Base-by-base conservation (phyloP, 352 stramenopile genomes). In the Globisporangium acanthophoron region DNA sequence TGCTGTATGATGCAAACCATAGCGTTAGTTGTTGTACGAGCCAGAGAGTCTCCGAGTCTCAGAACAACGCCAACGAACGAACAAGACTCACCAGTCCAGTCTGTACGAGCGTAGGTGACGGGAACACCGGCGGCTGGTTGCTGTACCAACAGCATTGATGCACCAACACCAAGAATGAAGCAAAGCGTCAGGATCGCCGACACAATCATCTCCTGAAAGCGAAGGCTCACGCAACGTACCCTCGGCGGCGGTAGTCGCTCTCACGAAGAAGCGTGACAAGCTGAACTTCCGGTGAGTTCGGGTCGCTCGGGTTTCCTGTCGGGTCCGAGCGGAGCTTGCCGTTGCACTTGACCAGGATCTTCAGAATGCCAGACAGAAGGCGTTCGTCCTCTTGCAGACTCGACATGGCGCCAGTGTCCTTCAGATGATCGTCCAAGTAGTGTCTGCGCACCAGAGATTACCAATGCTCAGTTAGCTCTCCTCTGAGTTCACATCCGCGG, bases 281-380 rank as follows among this genome's bases (percentile, higher is more conserved):
- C 57, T 89, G 73, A 37, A 79, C 73, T 62, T 91, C 84, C 6
- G 81, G 81, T 0, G 79, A 85, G 45, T 78, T 62, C 16, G 76
- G 73, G 39, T 90, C 79, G 40, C 61, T 85, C n/a, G 69, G 66
- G 29, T 76, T 74, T 0, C 67, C 66, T 24, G 70, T 78, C 5
- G 59, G 50, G 15, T 87, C 76, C 2, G 80, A 87, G 18, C 78
- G 74, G 9, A 91, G 65, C 54, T 83, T 81, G 27, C 84, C 84
- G n/a, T 94, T 90, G 67, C 74, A 89, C 59, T 88, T 91, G 35
- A 92, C 73, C 45, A 94, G 49, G 5, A 94, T 69, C 55, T 67
- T 71, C 43, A 94, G 56, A n/a, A 94, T 65, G 16, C 81, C 75
- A 27, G 88, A 54, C 33, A 94, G 61, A 51, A 94, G 61, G 31